A percentile compares a stretch with the other conserved stretches of the same genome.
Evolutionary conservation across 129 eudicot genomes (phyloP).

Genomic region (Saussurea involucrata): DNA sequence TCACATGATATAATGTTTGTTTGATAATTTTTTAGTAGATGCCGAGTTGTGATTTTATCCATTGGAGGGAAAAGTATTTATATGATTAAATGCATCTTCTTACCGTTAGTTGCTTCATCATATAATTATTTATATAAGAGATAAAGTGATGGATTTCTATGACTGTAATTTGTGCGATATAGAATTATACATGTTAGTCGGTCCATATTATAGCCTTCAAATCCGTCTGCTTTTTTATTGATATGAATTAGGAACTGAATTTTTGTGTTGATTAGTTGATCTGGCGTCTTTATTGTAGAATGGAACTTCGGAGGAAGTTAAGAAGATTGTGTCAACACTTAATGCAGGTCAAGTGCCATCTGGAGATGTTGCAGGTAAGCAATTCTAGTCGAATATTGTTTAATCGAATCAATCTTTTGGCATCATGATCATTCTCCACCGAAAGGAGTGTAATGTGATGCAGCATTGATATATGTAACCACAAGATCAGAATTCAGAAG

Average conservation of each 20-base stretch:
- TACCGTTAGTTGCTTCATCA: background rate
- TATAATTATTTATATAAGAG: background rate
- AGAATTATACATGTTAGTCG: background rate
- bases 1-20: background rate
- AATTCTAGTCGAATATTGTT: background rate
- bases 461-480: background rate
- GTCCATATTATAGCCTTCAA: background rate
- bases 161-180: no score
- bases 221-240: background rate
- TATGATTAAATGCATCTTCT: background rate
- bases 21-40: background rate
- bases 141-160: background rate
- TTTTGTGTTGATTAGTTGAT: slow-evolving; percentile 11
- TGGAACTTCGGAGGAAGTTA: slow-evolving; percentile 72
- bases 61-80: no score
- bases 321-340: slow-evolving; percentile 71
- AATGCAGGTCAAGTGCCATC: slow-evolving; percentile 74
- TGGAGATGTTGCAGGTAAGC: slow-evolving; percentile 48
- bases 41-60: background rate
- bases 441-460: background rate
- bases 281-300: slow-evolving; percentile 44
- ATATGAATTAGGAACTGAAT: background rate
- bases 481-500: background rate
- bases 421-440: background rate
- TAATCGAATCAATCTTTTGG: background rate